Evolutionary conservation across 2,329 filamentous ascomycete genomes (phyloP).

Genomic region (Fusarium pininemorale): DNA sequence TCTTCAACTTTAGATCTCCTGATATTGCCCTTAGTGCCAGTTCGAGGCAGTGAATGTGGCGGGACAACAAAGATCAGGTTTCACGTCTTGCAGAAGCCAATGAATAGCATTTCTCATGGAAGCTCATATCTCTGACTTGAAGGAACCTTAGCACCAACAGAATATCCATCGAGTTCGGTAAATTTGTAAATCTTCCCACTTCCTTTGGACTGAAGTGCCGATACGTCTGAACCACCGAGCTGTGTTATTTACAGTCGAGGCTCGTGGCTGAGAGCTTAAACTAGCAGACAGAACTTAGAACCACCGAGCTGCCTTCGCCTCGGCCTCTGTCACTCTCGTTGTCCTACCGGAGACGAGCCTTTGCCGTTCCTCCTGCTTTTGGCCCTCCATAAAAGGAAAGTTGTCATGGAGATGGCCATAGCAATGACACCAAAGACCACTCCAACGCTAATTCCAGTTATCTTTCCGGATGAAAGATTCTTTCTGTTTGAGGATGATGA

Average conservation of each 20-base stretch:
- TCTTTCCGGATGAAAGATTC: not conserved
- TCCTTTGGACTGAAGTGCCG: not conserved
- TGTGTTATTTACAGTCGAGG: no score
- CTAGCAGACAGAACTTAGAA: no score
- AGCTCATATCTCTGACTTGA: not conserved
- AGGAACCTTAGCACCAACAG: not conserved
- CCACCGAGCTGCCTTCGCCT: not conserved
- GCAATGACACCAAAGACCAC: not conserved
- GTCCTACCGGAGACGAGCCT: fast-evolving
- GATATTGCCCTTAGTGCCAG: no score
- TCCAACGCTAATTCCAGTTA: not conserved
- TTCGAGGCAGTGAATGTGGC: not conserved
- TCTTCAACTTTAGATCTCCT: not conserved
- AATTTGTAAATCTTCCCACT: not conserved
- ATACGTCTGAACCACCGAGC: not conserved
- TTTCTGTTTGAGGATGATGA: not conserved
- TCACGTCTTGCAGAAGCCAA: not conserved
- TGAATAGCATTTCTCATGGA: not conserved
- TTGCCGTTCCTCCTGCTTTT: not conserved
- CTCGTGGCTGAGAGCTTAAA: no score
- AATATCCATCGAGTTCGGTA: not conserved
- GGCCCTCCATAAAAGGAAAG: not conserved
- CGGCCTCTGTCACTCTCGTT: fast-evolving
- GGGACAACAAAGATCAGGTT: not conserved
- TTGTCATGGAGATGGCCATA: not conserved